Conservation (phyloP, 495 filamentous ascomycete genomes). For the Lindgomyces ingoldianus region DNA sequence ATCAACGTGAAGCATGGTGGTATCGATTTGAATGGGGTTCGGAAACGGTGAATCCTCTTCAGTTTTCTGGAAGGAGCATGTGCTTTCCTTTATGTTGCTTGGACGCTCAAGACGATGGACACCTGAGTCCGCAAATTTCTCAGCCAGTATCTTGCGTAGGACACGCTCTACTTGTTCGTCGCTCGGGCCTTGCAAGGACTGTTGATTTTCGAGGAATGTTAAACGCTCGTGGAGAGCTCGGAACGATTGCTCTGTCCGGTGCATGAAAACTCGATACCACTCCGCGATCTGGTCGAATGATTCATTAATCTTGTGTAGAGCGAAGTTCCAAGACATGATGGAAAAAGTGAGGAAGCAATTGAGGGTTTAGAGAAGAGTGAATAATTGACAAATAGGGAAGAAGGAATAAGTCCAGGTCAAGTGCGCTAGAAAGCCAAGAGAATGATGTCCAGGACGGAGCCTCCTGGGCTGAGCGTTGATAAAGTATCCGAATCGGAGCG, state of each 20-base stretch:
- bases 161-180: constrained; percentile 29
- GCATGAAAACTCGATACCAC: constrained; percentile 29
- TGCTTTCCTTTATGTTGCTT: neutral
- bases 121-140: constrained; percentile 10
- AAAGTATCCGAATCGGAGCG: neutral
- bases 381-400: neutral
- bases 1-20: constrained; percentile 16
- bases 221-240: constrained; percentile 22
- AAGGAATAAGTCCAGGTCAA: neutral
- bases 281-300: constrained; percentile 15
- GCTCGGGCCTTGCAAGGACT: constrained; percentile 19
- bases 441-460: neutral
- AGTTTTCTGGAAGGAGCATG: constrained; percentile 16
- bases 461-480: neutral
- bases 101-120: constrained; percentile 7
- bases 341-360: neutral
- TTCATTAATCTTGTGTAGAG: constrained; percentile 18
- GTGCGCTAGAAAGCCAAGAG: neutral
- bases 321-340: constrained; percentile 25
- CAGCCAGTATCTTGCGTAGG: constrained; percentile 25
- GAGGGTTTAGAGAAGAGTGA: neutral
- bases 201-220: constrained; percentile 18
- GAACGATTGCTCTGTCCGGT: constrained; percentile 21
- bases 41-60: neutral
- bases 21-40: constrained; percentile 16